Percentiles rank a stretch among this genome's conserved stretches.
Evolutionary conservation across 495 filamentous ascomycete genomes (phyloP).

Genomic region (Bathelium albidoporum): DNA sequence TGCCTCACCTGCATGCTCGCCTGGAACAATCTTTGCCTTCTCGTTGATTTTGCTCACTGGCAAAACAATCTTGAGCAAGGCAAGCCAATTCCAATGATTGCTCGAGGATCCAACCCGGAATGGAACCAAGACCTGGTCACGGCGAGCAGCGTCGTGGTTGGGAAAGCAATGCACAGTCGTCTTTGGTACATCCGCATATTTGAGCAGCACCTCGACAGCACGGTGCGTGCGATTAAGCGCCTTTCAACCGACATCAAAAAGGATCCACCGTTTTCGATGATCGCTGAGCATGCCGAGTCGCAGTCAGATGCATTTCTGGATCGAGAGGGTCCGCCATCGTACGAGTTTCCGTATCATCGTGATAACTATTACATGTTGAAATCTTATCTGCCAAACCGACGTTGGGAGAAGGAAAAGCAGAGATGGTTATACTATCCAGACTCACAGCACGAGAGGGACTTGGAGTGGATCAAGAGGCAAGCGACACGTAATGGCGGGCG

Average conservation of each 20-base stretch:
- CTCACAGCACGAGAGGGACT: conserved; percentile 15
- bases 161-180: conserved; percentile 32
- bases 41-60: conserved; percentile 46
- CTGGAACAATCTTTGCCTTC: conserved; percentile 43
- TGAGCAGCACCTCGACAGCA: conserved; percentile 42
- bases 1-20: conserved; percentile 42
- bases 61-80: conserved; percentile 40
- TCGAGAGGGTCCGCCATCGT: conserved; percentile 35
- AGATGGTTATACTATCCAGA: conserved; percentile 18
- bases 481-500: neutral
- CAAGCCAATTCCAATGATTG: conserved; percentile 41
- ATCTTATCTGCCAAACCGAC: conserved; percentile 20
- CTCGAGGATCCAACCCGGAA: conserved; percentile 31
- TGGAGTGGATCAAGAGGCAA: conserved; percentile 10
- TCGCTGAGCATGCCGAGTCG: conserved; percentile 32
- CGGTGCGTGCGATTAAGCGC: conserved; percentile 38
- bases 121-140: conserved; percentile 40
- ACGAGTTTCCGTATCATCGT: conserved; percentile 41
- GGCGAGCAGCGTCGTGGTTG: conserved; percentile 32
- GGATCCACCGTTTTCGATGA: conserved; percentile 40
- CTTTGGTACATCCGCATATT: conserved; percentile 42
- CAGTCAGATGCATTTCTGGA: conserved; percentile 41
- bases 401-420: conserved; percentile 15
- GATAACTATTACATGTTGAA: conserved; percentile 47
- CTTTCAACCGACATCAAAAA: conserved; percentile 39